Evolutionary conservation across 139 green algal species (phyloP).

Genomic region (Closterium sp.): DNA sequence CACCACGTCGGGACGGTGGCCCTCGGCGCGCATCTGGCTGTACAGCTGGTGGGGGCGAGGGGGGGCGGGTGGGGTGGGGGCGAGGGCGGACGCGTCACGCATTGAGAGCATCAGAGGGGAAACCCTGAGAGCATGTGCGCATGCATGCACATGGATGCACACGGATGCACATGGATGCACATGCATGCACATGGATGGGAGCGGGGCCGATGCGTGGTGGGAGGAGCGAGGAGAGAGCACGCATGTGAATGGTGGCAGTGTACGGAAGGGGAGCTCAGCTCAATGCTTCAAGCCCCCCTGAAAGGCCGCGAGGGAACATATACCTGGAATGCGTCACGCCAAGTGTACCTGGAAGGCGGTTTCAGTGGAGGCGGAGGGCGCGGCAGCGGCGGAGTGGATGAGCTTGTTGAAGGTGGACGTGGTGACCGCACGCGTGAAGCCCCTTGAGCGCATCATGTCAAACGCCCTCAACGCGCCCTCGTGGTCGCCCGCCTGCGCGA

Average conservation of each 20-base stretch:
- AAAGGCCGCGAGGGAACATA: not conserved
- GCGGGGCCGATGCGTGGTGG: not conserved
- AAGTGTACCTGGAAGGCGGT: not conserved
- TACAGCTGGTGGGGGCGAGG: not conserved
- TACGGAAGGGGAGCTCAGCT: no score
- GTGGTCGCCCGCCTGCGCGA: not conserved
- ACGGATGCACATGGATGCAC: no score
- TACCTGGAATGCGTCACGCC: not conserved
- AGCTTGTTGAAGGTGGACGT: conserved; percentile 18
- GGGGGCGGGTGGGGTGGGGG: no score
- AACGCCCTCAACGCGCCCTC: not conserved
- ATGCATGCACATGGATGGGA: no score
- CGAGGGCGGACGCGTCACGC: no score
- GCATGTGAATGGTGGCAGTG: no score
- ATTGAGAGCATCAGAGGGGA: no score
- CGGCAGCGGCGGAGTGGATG: conserved; percentile 5
- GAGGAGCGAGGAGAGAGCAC: not conserved
- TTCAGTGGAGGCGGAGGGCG: not conserved
- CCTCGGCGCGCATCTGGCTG: not conserved
- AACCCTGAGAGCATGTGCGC: no score
- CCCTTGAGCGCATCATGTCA: not conserved
- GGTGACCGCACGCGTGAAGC: not conserved
- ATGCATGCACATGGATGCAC: no score
- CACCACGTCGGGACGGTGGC: not conserved
- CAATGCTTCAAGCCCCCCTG: no score